phyloP scores from a whole-genome alignment of 306 rosid genomes.

The Abrus pulchellus region DNA sequence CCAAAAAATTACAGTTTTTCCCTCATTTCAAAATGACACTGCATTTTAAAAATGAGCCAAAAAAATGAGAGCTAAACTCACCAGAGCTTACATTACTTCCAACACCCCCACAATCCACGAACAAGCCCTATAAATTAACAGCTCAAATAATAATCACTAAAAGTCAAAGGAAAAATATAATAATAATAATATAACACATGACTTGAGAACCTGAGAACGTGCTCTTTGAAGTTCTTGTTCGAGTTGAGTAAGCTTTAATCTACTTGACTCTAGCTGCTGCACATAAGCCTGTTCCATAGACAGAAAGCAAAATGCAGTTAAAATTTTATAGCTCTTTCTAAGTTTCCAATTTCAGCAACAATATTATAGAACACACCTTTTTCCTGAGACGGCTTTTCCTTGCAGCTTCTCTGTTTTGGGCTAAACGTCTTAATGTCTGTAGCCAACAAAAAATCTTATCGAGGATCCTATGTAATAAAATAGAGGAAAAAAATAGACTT shows the following conservation, averaged over 20 bases:
- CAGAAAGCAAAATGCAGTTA: slow-evolving; percentile 9
- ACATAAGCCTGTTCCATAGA: slow-evolving; percentile 74
- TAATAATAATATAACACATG: not conserved
- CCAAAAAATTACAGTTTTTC: not conserved
- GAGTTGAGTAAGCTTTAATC: slow-evolving; percentile 85
- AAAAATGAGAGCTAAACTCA: slow-evolving; percentile 43
- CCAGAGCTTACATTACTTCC: slow-evolving; percentile 80
- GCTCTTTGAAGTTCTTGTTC: slow-evolving; percentile 95
- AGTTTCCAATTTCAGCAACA: not conserved
- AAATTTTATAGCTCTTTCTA: not conserved
- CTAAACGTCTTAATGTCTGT: slow-evolving; percentile 90
- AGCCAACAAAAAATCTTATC: not conserved
- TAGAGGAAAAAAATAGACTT: not conserved
- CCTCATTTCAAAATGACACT: slow-evolving; percentile 10
- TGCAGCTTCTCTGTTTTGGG: slow-evolving; percentile 98
- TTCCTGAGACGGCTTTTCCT: slow-evolving; percentile 94
- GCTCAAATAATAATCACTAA: slow-evolving; percentile 24
- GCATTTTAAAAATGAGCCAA: not conserved
- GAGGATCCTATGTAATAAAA: not conserved
- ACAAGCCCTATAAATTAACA: slow-evolving; percentile 64
- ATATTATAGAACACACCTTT: slow-evolving; percentile 63
- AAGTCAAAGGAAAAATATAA: not conserved
- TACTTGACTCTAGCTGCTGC: slow-evolving; percentile 90
- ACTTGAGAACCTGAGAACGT: slow-evolving; percentile 79
- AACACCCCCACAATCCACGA: slow-evolving; percentile 70